Percentiles rank a stretch among this genome's conserved stretches.
phyloP scores from a whole-genome alignment of 2,329 filamentous ascomycete genomes.

The Penicillium sp. region DNA sequence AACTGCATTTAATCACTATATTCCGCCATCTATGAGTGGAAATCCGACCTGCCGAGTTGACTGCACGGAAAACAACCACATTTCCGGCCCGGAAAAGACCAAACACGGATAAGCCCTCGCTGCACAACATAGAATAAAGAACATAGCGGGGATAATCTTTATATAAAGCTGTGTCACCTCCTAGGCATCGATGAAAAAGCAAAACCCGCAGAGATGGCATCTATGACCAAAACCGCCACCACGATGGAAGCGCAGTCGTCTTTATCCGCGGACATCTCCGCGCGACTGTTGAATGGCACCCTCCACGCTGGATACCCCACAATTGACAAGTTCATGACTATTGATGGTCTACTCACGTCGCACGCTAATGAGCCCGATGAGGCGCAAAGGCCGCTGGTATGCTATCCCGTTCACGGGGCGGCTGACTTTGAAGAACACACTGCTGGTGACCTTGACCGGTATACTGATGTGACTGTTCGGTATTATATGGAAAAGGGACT shows the following conservation, averaged over 20 bases:
- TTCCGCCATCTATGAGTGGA: neutral
- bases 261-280: constrained; percentile 15
- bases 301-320: constrained; percentile 20
- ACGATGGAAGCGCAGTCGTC: constrained; percentile 6
- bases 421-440: constrained; percentile 23
- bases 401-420: constrained; percentile 15
- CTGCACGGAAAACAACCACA: neutral
- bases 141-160: neutral
- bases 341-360: constrained; percentile 19
- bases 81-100: neutral
- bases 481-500: constrained; percentile 19
- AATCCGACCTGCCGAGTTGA: neutral
- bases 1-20: neutral
- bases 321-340: constrained; percentile 17
- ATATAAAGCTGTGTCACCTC: neutral
- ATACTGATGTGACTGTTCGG: constrained; percentile 19
- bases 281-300: constrained; percentile 19
- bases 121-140: neutral
- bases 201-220: neutral
- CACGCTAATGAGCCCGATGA: constrained; percentile 18
- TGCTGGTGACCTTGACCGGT: constrained; percentile 18
- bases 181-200: neutral
- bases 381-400: constrained; percentile 14
- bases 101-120: neutral
- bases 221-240: constrained; percentile 9